These are phyloP conservation scores for Annulohypoxylon moriforme DNA, from an alignment of 495 filamentous ascomycete species.

Conservation along the genomic window DNA sequence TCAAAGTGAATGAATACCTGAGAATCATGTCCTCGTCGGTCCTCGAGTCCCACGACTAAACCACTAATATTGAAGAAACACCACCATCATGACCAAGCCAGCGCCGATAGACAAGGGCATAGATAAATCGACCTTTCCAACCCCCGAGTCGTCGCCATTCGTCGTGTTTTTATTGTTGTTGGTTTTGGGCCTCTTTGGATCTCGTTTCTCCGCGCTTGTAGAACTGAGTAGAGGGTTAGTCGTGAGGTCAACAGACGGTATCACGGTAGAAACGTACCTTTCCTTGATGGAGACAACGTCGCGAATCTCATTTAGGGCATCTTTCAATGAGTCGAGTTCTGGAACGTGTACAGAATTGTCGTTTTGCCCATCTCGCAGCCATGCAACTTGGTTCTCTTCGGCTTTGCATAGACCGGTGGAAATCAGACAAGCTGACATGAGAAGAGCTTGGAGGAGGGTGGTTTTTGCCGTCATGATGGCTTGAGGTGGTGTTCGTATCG, in stretches of 20 bases:
- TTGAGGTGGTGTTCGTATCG: background rate
- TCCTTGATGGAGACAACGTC: background rate
- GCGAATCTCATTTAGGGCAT: background rate
- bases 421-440: background rate
- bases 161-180: background rate
- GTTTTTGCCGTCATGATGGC: background rate
- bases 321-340: background rate
- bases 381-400: background rate
- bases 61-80: background rate
- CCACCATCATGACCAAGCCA: background rate
- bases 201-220: background rate
- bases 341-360: background rate
- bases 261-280: background rate
- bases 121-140: conserved; percentile 1
- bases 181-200: background rate
- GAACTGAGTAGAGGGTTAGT: background rate
- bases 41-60: background rate
- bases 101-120: conserved; percentile 1
- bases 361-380: background rate
- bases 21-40: background rate
- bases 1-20: background rate
- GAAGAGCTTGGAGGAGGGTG: background rate
- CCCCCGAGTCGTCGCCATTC: conserved; percentile 1
- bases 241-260: background rate
- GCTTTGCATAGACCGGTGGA: background rate